Evolutionary conservation across 352 stramenopile genomes (phyloP), one percentile per base, ranked within the genome.

Genomic region (Phytophthora syringae): DNA sequence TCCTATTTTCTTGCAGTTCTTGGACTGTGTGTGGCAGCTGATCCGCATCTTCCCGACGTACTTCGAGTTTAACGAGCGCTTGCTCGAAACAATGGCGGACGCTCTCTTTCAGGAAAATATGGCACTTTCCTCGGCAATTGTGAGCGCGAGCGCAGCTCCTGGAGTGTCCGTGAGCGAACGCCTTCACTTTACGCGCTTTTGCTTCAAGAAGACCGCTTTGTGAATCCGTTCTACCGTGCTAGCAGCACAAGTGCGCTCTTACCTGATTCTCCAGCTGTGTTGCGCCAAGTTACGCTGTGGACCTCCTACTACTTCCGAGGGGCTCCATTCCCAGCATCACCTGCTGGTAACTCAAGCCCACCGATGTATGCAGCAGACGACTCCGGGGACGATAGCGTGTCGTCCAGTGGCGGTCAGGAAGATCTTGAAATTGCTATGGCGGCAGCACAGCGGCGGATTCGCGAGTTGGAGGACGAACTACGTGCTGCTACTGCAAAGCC

Each of bases 101-200:
- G 82, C 88, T 16, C 36, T 87, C 0, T 88, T 90, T 95, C 88
- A 1, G 86, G 78, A 2, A 68, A 70, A 52, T 98, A 87, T 42
- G 90, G 90, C 27, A 96, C 88, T 16, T 97, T 98, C 48, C 58
- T 97, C 5, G 87, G 88, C 22, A 97, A 98, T 64, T 94, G 82
- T 56, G 88, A 96, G 39, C 86, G 86, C 20, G 86, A 97, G 42
- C 77, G 89, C 6, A 69, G 37, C 2, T 63, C 71, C 10, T 92
- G 85, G 82, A 73, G 67, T 37, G 50, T 84, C 4, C 54, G 67
- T 5, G 72, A 76, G 7, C 79, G 86, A 20, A 94, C 88, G 16
- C 76, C 78, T 5, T 96, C 88, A 18, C 68, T 96, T 7, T 96
- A 88, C 72, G 74, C 81, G 2, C 60, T 82, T 12, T 59, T 94